These are phyloP conservation scores for Brassica carinata DNA, from an alignment of 345 rosid genomes.

Conservation along the genomic window DNA sequence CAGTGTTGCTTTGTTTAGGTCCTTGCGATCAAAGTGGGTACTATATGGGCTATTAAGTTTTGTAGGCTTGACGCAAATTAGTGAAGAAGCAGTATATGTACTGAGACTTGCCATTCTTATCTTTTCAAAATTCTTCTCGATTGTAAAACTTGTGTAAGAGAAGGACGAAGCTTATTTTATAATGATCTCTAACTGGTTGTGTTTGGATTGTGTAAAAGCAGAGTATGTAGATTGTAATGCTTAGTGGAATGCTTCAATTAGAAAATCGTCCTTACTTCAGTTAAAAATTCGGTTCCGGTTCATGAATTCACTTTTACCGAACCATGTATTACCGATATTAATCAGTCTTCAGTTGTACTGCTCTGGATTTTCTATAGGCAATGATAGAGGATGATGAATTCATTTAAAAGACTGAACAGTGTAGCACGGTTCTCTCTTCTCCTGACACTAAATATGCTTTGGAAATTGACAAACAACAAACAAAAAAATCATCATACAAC, in stretches of 20 bases:
- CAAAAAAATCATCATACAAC: too few relatives aligned
- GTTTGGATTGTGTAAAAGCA: constrained; percentile 29
- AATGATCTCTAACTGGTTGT: constrained; percentile 31
- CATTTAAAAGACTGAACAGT: neutral
- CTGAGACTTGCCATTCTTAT: constrained; percentile 43
- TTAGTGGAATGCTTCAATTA: neutral
- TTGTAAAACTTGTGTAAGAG: constrained; percentile 63
- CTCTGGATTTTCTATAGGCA: neutral
- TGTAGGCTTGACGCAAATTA: constrained; percentile 61
- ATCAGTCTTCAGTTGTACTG: neutral
- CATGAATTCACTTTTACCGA: neutral
- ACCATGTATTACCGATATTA: too few relatives aligned
- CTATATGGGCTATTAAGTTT: constrained; percentile 51
- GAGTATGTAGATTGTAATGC: constrained; percentile 15
- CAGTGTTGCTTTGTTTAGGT: constrained; percentile 34
- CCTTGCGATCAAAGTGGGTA: constrained; percentile 33
- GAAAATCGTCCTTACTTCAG: neutral
- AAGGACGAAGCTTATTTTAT: constrained; percentile 42
- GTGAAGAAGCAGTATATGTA: constrained; percentile 54
- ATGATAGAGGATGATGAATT: neutral
- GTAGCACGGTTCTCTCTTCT: neutral
- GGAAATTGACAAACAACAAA: neutral
- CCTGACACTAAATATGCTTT: constrained; percentile 29
- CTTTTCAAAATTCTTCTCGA: constrained; percentile 18
- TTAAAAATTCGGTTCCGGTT: too few relatives aligned